Base-by-base conservation (phyloP, 345 rosid species). In the Linum tenue region DNA sequence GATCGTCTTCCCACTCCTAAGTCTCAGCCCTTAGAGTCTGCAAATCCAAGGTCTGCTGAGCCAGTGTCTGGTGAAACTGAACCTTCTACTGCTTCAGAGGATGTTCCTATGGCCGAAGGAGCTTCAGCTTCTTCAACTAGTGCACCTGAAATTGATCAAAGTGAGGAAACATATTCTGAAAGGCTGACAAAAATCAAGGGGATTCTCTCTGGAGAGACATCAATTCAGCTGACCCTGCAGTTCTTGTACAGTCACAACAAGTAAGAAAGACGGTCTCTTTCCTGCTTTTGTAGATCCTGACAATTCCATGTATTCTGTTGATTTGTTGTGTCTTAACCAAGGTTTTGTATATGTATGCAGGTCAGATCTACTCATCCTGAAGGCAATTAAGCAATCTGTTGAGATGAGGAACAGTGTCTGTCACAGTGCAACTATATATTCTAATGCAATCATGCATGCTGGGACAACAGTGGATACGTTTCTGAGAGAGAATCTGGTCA, bases 391-490 rank as follows among this genome's bases (percentile, higher is more conserved):
- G 73, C 99, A 95, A 82, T 95, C 98, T 43, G 96, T 95, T 57
- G 99, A 91, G 79, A 89, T 91, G 96, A 83, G 99, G 75, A 91
- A 95, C 72, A 91, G 99, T 71, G 97, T 95, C 57, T 95, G 99
- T 66, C 99, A 95, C 67, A 95, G 99, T 74, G 99, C 99, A 41
- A 95, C 98, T 68, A 91, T 95, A 70, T 87, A 89, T 78, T 91
- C 99, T 39, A 91, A 95, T 80, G 99, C 99, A 37, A 84, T 95
- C 62, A 95, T 95, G 99, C 99, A 95, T 79, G 99, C 99, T 79
- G 99, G 99, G 68, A 95, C 99, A 40, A 91, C 99, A 38, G 99
- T 95, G 66, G 98, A 95, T 75, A 95, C 99, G 2, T 95, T 95
- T 78, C 86, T 95, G 48, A 86, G 98, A 82, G 99, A 95, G 70